A percentile compares a stretch with the other conserved stretches of the same genome.
These are phyloP conservation scores for Didymella keratinophila DNA, from an alignment of 2,329 filamentous ascomycete genomes.

Conservation along the genomic window DNA sequence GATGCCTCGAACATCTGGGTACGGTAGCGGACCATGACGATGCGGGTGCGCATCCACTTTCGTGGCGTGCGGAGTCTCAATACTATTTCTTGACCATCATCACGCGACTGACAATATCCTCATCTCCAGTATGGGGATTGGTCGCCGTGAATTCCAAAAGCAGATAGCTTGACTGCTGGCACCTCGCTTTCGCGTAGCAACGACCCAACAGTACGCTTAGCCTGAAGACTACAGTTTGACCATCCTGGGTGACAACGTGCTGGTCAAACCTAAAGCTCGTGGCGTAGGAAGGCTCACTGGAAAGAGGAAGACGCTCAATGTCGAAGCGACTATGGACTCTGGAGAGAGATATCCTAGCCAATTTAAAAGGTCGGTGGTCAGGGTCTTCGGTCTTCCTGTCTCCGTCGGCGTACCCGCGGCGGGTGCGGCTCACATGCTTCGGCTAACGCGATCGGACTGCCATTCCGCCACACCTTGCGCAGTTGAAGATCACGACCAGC, in stretches of 20 bases:
- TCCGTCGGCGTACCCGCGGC: background rate
- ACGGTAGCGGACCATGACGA: background rate
- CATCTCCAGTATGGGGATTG: background rate
- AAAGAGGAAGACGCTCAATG: background rate
- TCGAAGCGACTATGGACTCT: background rate
- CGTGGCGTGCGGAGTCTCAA: background rate
- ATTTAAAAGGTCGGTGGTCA: background rate
- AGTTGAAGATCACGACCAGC: background rate
- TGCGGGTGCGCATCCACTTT: background rate
- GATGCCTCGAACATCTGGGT: background rate
- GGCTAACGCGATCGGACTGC: background rate
- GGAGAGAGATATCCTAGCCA: background rate
- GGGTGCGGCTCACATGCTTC: background rate
- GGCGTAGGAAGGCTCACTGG: background rate
- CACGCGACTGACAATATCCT: background rate
- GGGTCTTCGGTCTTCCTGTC: background rate
- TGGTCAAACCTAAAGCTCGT: background rate
- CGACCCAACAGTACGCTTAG: background rate
- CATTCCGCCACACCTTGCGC: background rate
- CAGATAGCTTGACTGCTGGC: background rate
- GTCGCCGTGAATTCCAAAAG: background rate
- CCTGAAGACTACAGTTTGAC: background rate
- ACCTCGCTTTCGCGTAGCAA: background rate
- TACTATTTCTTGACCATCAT: background rate
- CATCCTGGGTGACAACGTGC: background rate